phyloP scores from a whole-genome alignment of 148 eudicot species.

The Vaccinium vitisidaea region DNA sequence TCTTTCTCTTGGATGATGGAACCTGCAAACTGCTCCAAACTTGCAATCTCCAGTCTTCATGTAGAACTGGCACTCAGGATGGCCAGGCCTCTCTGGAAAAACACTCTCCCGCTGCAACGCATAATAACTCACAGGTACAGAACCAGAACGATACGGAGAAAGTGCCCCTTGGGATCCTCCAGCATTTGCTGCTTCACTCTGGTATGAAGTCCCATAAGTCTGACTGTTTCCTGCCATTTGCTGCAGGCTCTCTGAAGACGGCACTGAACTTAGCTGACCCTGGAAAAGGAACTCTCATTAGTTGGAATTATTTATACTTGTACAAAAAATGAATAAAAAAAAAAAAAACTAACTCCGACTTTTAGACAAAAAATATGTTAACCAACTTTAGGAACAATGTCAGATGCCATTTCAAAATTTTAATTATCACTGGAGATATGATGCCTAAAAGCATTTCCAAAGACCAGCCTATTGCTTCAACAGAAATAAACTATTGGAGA shows the following conservation, averaged over 20 bases:
- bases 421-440: not conserved
- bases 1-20: constrained; percentile 93
- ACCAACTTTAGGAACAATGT: not conserved
- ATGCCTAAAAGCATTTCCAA: constrained; percentile 1
- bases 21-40: constrained; percentile 90
- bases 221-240: constrained; percentile 59
- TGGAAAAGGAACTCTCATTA: constrained; percentile 21
- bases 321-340: too few species aligned
- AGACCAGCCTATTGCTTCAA: not conserved
- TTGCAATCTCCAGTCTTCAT: constrained; percentile 99
- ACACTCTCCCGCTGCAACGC: constrained; percentile 72
- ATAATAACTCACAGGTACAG: constrained; percentile 62
- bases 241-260: constrained; percentile 63
- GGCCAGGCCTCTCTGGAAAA: constrained; percentile 96
- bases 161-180: constrained; percentile 58
- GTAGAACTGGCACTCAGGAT: constrained; percentile 94
- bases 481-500: not conserved
- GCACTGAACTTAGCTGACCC: constrained; percentile 78
- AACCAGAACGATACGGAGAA: constrained; percentile 61
- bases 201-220: constrained; percentile 49
- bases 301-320: not conserved
- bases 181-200: constrained; percentile 48
- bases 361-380: not conserved
- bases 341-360: not conserved
- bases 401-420: not conserved